Evolutionary conservation across 441 rosid genomes (phyloP), one percentile per base, ranked within the genome.

Genomic region (Aleurites moluccanus): DNA sequence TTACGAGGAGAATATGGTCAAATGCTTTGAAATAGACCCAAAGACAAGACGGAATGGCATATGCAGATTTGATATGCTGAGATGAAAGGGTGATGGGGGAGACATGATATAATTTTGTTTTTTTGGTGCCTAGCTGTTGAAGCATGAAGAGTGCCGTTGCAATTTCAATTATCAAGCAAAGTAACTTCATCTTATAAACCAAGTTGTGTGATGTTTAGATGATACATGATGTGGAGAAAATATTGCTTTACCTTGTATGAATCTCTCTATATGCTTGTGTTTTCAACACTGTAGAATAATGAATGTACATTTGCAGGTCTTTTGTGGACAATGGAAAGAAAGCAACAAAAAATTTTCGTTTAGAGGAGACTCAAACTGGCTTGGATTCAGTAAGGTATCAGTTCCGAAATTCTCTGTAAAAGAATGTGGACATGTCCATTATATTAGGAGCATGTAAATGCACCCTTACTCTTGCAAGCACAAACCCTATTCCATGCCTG

Each of bases 351-450:
- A 72, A 38, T 87, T 88, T 69, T 81, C 91, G 35, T 90, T 88
- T 69, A 82, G 91, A 79, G 94, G 92, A 59, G 92, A 90, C 72
- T 86, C 91, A 70, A 90, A 88, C 78, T 90, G 90, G 92, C 92
- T 90, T 57, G 94, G 92, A 9, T 87, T 87, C 77, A 75, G 82
- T 69, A 90, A 88, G 94, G 91, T 87, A 85, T 70, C 27, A 10
- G 40, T 25, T 68, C 35, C 30, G 15, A 59, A 49, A 40, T 61
- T 66, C 57, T 71, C 16, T 3, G 16, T 13, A 52, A 35, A 64
- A 44, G 44, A 61, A 55, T 35, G 42, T 38, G 25, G 73, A 56
- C 59, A 67, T 44, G 14, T 38, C 45, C 9, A n/a, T 53, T n/a
- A n/a, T n/a, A n/a, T n/a, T 21, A 28, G 30, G 2, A 59, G 30